Percentiles rank a stretch among this genome's conserved stretches.
phyloP scores from a whole-genome alignment of 2,329 filamentous ascomycete genomes.

The Pseudogymnoascus sp. region DNA sequence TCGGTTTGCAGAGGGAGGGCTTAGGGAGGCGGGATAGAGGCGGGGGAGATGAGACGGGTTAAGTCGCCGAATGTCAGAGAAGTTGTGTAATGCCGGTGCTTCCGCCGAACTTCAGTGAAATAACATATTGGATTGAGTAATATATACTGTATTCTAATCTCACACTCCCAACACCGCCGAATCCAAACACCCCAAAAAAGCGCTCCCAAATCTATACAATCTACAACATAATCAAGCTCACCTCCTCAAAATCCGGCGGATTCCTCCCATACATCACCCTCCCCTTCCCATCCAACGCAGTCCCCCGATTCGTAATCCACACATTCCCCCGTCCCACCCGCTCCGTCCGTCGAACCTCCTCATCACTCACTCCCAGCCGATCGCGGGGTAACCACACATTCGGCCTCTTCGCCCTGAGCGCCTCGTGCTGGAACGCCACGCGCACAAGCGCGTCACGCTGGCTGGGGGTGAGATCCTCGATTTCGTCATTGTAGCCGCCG shows the following conservation, averaged over 20 bases:
- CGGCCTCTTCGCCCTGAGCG: slow-evolving; percentile 70
- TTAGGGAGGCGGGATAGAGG: background rate
- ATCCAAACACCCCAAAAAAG: background rate
- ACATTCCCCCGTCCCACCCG: slow-evolving; percentile 46
- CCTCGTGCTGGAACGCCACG: slow-evolving; percentile 81
- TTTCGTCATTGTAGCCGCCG: slow-evolving; percentile 63
- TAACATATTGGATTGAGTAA: background rate
- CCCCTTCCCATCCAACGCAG: slow-evolving; percentile 72
- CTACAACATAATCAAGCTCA: slow-evolving; percentile 74
- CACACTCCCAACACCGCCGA: background rate
- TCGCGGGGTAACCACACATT: slow-evolving; percentile 90
- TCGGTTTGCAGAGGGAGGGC: background rate
- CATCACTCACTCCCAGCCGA: slow-evolving; percentile 76
- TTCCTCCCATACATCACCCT: slow-evolving; percentile 76
- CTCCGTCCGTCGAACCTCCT: slow-evolving; percentile 72
- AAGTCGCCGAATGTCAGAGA: background rate
- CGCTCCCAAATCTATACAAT: background rate
- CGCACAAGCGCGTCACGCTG: slow-evolving; percentile 76
- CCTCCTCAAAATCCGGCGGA: slow-evolving; percentile 81
- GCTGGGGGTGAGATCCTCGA: slow-evolving; percentile 86
- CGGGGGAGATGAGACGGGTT: background rate
- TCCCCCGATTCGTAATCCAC: slow-evolving; percentile 88
- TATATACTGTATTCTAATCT: slow-evolving; percentile 1
- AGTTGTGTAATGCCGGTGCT: background rate
- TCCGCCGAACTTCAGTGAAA: background rate